Evolutionary conservation across 176 grass and related monocot species (phyloP), one percentile per base, ranked within the genome.

Genomic region (Juncus effusus): DNA sequence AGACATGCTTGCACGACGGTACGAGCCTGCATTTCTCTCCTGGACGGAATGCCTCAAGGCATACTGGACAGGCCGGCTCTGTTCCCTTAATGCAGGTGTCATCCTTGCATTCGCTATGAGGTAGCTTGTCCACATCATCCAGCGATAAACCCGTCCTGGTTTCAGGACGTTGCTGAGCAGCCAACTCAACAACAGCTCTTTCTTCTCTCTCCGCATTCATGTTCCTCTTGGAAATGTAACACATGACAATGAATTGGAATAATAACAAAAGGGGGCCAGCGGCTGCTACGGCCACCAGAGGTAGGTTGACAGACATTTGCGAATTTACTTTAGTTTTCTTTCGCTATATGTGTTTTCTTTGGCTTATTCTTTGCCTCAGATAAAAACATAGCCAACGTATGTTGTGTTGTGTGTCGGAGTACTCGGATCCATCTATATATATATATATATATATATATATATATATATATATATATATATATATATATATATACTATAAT

Each of bases 1-100:
- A 94, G 59, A 81, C 60, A 60, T 94, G 85, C 59, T 60, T 61
- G 79, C 89, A 94, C 72, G 74, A 42, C 9, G 81, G 78, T 42
- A 94, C 59, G 51, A 40, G 62, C 71, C 79, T 64, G 79, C 81
- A 88, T 63, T 42, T 74, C 3, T 94, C 81, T 4, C 82, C 81
- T 5, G 37, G 5, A 67, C 41, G 62, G 38, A 82, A 88, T 55
- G 5, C 45, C 67, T 88, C 81, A 2, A 94, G 62, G 76, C 89
- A 94, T 35, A 91, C 78, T 2, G 85, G 81, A 36, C 89, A 93
- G 11, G 9, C 7, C 36, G 8, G 75, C 1, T 1, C 77, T 7
- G 4, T 7, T 2, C 5, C 56, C 2, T 16, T 54, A 2, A 1
- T 47, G 0, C 0, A 36, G 39, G 70, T 72, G 76, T 60, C 81